Evolutionary conservation across 1,284 basidiomycete genomes (phyloP).

Genomic region (Cystobasidium slooffiae): DNA sequence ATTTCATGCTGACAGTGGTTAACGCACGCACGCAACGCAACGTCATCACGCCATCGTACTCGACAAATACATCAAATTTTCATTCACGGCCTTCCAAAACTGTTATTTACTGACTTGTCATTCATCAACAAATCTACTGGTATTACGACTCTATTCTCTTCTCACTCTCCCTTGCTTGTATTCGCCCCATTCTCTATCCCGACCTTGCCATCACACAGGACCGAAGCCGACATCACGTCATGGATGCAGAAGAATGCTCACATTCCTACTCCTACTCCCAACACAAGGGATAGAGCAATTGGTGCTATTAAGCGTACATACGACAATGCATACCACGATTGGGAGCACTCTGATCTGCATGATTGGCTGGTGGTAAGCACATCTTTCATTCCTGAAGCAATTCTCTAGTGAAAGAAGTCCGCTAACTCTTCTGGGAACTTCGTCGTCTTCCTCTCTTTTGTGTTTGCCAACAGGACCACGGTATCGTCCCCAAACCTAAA

Average conservation of each 20-base stretch:
- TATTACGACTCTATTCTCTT: too few relatives aligned
- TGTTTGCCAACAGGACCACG: conserved; percentile 43
- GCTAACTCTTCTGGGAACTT: too few relatives aligned
- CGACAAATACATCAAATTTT: background rate
- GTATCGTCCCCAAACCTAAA: conserved; percentile 42
- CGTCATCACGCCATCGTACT: background rate
- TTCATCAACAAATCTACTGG: too few relatives aligned
- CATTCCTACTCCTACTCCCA: conserved; percentile 45
- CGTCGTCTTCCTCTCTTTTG: background rate
- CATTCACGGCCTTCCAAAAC: too few relatives aligned
- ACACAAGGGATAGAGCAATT: conserved; percentile 45
- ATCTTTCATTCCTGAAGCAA: too few relatives aligned
- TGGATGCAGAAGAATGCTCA: conserved; percentile 44
- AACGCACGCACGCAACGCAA: conserved; percentile 1
- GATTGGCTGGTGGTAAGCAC: conserved; percentile 42
- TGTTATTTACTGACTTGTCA: too few relatives aligned
- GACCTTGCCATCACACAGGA: conserved; percentile 43
- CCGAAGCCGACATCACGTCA: conserved; percentile 47
- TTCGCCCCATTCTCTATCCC: background rate
- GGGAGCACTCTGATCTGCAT: conserved; percentile 48
- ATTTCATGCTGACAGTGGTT: background rate
- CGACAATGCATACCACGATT: conserved; percentile 46
- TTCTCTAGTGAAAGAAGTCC: too few relatives aligned
- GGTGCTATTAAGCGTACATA: conserved; percentile 49
- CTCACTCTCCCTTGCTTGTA: background rate